Conservation (phyloP, 352 stramenopile species). For the Globisporangium radiosum region DNA sequence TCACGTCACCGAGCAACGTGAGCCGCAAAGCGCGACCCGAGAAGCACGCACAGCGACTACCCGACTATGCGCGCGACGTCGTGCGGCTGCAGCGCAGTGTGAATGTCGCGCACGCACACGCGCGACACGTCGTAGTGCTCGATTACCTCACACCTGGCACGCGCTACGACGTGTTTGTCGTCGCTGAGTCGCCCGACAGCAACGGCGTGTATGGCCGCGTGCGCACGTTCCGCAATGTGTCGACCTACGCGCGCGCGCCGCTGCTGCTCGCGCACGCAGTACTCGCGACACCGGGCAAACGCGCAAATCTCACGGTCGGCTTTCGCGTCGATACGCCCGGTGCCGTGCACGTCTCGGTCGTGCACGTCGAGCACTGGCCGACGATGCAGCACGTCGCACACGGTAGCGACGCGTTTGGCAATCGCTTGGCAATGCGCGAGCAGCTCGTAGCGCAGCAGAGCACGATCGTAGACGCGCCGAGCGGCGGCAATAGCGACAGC, state of each 20-base stretch:
- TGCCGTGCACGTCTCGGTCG: slow-evolving; percentile 52
- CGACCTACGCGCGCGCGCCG: slow-evolving; percentile 57
- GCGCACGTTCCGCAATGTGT: slow-evolving; percentile 30
- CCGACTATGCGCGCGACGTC: slow-evolving; percentile 58
- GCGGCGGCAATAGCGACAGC: slow-evolving; percentile 19
- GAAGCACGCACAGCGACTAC: slow-evolving; percentile 26
- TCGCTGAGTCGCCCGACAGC: slow-evolving; percentile 42
- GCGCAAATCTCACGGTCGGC: slow-evolving; percentile 41
- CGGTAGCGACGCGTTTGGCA: slow-evolving; percentile 51
- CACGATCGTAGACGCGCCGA: slow-evolving; percentile 25
- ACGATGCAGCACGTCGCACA: slow-evolving; percentile 27
- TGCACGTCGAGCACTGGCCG: slow-evolving; percentile 33
- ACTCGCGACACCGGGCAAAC: slow-evolving; percentile 48
- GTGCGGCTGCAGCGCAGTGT: slow-evolving; percentile 42
- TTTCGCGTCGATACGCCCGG: slow-evolving; percentile 56
- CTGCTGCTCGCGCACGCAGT: slow-evolving; percentile 59
- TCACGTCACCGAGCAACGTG: slow-evolving; percentile 70
- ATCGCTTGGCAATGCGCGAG: slow-evolving; percentile 54
- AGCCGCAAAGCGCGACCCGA: slow-evolving; percentile 41
- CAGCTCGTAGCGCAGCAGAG: slow-evolving; percentile 35
- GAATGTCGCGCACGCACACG: slow-evolving; percentile 17
- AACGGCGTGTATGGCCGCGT: slow-evolving; percentile 59
- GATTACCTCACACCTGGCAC: slow-evolving; percentile 57
- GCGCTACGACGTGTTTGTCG: slow-evolving; percentile 54
- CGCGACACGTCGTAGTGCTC: slow-evolving; percentile 44